Conservation (phyloP, 2,329 filamentous ascomycete genomes). For the Scedosporium aurantiacum region DNA sequence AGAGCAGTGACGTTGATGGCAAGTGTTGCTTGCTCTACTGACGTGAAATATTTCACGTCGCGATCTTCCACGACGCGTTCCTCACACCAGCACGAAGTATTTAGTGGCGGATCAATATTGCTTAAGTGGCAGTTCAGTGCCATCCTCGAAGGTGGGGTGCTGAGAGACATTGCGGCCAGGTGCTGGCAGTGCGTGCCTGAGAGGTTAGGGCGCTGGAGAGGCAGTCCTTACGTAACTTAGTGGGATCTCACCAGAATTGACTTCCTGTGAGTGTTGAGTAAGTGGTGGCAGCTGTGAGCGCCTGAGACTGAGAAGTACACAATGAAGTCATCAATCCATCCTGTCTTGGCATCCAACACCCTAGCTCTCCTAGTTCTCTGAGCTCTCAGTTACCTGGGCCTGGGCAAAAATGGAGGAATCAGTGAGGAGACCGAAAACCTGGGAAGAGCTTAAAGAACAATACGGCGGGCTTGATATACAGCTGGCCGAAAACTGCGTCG, state of each 20-base stretch:
- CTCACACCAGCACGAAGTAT: slow-evolving; percentile 3
- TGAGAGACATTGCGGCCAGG: too few species aligned
- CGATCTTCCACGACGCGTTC: background rate
- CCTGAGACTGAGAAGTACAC: too few species aligned
- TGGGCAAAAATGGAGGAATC: background rate
- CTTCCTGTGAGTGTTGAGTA: too few species aligned
- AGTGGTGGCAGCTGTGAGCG: too few species aligned
- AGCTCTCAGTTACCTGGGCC: background rate
- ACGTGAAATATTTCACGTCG: too few species aligned
- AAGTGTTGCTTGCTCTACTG: too few species aligned
- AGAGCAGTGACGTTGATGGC: too few species aligned
- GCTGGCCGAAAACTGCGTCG: slow-evolving; percentile 73
- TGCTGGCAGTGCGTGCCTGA: too few species aligned
- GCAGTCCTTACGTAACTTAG: too few species aligned
- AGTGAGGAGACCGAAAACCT: slow-evolving; percentile 3
- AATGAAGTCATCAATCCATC: background rate
- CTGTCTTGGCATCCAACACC: background rate
- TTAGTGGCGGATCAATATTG: background rate
- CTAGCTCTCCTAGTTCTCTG: background rate
- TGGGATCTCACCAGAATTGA: too few species aligned
- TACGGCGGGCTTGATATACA: slow-evolving; percentile 12
- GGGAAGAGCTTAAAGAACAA: slow-evolving; percentile 2
- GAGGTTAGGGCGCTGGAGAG: too few species aligned
- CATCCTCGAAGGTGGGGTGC: background rate
- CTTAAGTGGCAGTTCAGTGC: background rate